phyloP scores from a whole-genome alignment of 75 land plant genomes.

The Picea glauca region DNA sequence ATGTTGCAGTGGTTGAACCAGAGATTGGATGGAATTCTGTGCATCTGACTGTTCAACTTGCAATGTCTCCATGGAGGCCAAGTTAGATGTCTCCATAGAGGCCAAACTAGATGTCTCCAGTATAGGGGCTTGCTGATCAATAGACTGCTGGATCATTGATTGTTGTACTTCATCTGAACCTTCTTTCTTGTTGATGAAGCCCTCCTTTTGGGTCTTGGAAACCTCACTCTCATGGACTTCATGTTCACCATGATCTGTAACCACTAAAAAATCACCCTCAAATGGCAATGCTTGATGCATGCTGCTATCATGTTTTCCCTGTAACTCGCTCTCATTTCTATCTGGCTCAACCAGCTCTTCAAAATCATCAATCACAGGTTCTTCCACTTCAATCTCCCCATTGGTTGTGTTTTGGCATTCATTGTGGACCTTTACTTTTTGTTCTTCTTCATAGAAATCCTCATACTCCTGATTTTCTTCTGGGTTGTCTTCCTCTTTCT shows the following conservation, averaged over 20 bases:
- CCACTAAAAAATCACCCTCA: constrained; percentile 4
- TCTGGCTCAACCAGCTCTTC: constrained; percentile 17
- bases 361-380: constrained; percentile 26
- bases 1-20: constrained; percentile 19
- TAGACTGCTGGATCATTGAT: neutral
- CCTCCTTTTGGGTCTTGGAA: neutral
- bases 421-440: constrained; percentile 10
- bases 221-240: constrained; percentile 10
- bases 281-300: constrained; percentile 14
- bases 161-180: neutral
- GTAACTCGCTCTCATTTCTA: neutral
- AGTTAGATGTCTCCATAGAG: neutral
- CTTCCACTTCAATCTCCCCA: constrained; percentile 38
- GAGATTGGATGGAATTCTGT: constrained; percentile 6
- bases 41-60: constrained; percentile 18
- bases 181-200: neutral
- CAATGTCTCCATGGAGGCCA: neutral
- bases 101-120: neutral
- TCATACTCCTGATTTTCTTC: constrained; percentile 30
- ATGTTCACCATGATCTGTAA: constrained; percentile 10
- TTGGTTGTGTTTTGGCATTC: constrained; percentile 36
- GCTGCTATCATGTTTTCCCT: constrained; percentile 9
- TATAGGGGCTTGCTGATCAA: neutral
- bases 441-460: constrained; percentile 22
- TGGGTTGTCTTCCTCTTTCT: constrained; percentile 33